Evolutionary conservation across 2,329 filamentous ascomycete species (phyloP), one percentile per base, ranked within the genome.

Genomic region (Sporothrix dimorphospora): DNA sequence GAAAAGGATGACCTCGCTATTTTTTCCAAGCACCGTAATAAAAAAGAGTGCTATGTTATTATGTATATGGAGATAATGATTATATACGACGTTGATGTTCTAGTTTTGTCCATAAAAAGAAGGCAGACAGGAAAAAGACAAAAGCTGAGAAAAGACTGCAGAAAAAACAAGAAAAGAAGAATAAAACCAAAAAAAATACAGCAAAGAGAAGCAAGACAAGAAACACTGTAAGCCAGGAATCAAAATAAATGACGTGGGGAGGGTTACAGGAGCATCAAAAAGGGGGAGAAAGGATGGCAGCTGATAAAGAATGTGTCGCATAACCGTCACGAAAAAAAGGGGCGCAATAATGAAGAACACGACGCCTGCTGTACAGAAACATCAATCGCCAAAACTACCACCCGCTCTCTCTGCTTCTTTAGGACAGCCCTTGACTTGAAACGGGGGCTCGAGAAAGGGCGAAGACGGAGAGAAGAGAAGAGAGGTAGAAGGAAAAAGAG

Each of bases 361-460:
- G 51, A 69, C 67, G 67, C 67, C 49, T 69, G 51, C 67, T 69
- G 51, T 4, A 69, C 67, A 69, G 47, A 69, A 42, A 69, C 66
- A 69, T 55, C 66, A 14, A 69, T 40, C n/a, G 38, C 24, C 30
- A 19, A 40, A 21, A 16, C 38, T 34, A 40, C 21, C 14, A 7
- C 55, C 55, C 4, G 24, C 12, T 38, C 27, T 38, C 11, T 8
- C 27, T 59, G 2, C 9, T 51, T n/a, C n/a, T n/a, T n/a, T n/a
- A n/a, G n/a, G n/a, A n/a, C n/a, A n/a, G n/a, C n/a, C n/a, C n/a
- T n/a, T n/a, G n/a, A n/a, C n/a, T n/a, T n/a, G n/a, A n/a, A n/a
- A n/a, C n/a, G n/a, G n/a, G n/a, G n/a, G n/a, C n/a, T n/a, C n/a
- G n/a, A n/a, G n/a, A n/a, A n/a, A n/a, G n/a, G n/a, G 7, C 49